Conservation (phyloP, 331 rosid species). For the Pyracantha coccinea region DNA sequence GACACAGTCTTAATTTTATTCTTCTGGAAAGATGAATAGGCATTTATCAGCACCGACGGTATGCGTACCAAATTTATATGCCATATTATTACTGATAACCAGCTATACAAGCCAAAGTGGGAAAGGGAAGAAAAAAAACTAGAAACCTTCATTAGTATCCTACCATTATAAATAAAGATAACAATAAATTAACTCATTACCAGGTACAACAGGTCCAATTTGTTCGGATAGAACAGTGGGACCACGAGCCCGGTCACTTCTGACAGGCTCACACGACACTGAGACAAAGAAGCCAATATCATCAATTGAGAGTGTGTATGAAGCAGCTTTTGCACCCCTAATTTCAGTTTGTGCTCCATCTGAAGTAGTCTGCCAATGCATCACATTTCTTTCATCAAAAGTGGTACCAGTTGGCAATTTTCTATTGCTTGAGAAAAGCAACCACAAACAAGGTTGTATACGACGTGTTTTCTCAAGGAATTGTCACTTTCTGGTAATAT, state of each 20-base stretch:
- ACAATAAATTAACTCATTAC: conserved; percentile 29
- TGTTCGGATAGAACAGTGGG: conserved; percentile 81
- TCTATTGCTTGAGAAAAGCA: not conserved
- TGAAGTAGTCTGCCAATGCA: conserved; percentile 59
- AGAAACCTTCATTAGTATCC: not conserved
- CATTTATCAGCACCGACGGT: no score
- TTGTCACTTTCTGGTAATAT: not conserved
- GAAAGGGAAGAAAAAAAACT: not conserved
- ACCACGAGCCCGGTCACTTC: conserved; percentile 96
- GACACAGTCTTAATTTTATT: no score
- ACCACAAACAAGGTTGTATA: not conserved
- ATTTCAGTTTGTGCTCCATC: conserved; percentile 71
- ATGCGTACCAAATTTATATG: no score
- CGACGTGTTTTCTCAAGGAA: not conserved
- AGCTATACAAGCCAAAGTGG: not conserved
- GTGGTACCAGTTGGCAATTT: not conserved
- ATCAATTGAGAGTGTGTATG: conserved; percentile 53
- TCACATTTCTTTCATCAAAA: not conserved
- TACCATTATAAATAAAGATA: not conserved
- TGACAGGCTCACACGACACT: conserved; percentile 84
- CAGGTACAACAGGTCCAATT: conserved; percentile 78
- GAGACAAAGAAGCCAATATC: conserved; percentile 88
- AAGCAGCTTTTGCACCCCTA: conserved; percentile 48
- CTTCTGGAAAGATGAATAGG: no score
- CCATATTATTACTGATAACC: not conserved